Percentiles rank a stretch among this genome's conserved stretches.
These are phyloP conservation scores for Adansonia madagascariensis DNA, from an alignment of 441 rosid genomes.

Conservation along the genomic window DNA sequence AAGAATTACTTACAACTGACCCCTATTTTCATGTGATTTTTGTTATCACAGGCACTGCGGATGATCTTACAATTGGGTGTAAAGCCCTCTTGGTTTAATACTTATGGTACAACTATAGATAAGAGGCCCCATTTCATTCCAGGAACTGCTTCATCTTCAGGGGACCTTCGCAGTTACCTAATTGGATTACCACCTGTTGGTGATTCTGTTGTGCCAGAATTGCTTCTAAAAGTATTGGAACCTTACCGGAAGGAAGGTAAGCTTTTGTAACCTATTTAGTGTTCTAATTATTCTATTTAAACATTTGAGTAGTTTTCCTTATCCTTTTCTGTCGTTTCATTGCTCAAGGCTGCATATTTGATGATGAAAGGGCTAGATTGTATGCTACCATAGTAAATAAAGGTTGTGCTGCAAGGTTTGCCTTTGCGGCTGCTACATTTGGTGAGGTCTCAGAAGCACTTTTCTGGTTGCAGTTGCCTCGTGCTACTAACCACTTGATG, in stretches of 20 bases:
- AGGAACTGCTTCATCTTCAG: slow-evolving; percentile 67
- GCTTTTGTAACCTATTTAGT: slow-evolving; percentile 25
- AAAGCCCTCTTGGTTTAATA: slow-evolving; percentile 94
- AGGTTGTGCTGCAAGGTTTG: slow-evolving; percentile 87
- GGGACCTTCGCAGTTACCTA: slow-evolving; percentile 89
- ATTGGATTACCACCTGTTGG: slow-evolving; percentile 79
- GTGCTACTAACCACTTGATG: slow-evolving; percentile 79
- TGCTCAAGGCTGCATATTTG: slow-evolving; percentile 80
- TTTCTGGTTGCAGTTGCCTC: slow-evolving; percentile 97
- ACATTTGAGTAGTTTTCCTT: slow-evolving; percentile 24
- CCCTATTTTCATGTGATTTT: slow-evolving; percentile 24
- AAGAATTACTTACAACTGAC: slow-evolving; percentile 8
- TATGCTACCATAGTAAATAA: slow-evolving; percentile 82
- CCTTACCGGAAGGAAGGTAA: slow-evolving; percentile 87
- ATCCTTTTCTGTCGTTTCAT: slow-evolving; percentile 32
- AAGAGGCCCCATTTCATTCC: slow-evolving; percentile 83
- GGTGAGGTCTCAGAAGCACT: slow-evolving; percentile 91
- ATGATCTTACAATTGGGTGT: slow-evolving; percentile 98
- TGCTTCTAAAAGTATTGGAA: slow-evolving; percentile 93
- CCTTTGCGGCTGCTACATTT: slow-evolving; percentile 93
- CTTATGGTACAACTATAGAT: slow-evolving; percentile 67
- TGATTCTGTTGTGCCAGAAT: slow-evolving; percentile 93
- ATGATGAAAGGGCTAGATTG: slow-evolving; percentile 87
- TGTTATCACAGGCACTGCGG: slow-evolving; percentile 72
- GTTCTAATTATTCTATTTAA: slow-evolving; percentile 27